A percentile compares a stretch with the other conserved stretches of the same genome.
Conservation (phyloP, 23 red algal species). For the Cyanidiococcus yangmingshanensis region DNA sequence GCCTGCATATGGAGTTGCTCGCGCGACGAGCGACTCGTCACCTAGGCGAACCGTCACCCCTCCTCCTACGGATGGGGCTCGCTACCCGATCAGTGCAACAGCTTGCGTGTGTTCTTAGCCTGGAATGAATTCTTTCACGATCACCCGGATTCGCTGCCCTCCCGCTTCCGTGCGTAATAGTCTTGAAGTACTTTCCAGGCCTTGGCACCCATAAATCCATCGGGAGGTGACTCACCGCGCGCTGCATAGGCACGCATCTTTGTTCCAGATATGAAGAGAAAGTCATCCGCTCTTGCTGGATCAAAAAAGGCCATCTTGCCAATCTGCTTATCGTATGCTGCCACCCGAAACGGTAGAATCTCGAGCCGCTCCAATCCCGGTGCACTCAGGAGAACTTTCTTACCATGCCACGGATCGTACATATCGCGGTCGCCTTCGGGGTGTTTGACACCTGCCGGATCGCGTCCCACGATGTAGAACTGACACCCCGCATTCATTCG, state of each 20-base stretch:
- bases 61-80: no score
- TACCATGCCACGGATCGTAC: constrained; percentile 96
- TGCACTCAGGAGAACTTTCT: constrained; percentile 84
- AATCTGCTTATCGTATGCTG: constrained; percentile 79
- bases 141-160: no score
- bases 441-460: constrained; percentile 95
- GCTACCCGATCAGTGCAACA: no score
- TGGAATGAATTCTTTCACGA: no score
- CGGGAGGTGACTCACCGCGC: constrained; percentile 66
- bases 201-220: constrained; percentile 83
- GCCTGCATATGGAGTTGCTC: no score
- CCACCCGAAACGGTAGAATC: constrained; percentile 96
- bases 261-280: constrained; percentile 89
- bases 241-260: constrained; percentile 89
- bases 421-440: constrained; percentile 77
- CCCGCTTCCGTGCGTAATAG: constrained; percentile 51
- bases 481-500: constrained; percentile 96
- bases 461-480: constrained; percentile 97
- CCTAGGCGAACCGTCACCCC: no score
- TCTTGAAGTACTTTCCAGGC: constrained; percentile 89
- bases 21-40: no score
- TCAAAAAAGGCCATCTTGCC: constrained; percentile 95
- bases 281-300: constrained; percentile 82
- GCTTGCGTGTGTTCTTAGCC: no score
- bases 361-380: constrained; percentile 93